Evolutionary conservation across 2,329 filamentous ascomycete species (phyloP).

Genomic region (Cladophialophora exuberans): DNA sequence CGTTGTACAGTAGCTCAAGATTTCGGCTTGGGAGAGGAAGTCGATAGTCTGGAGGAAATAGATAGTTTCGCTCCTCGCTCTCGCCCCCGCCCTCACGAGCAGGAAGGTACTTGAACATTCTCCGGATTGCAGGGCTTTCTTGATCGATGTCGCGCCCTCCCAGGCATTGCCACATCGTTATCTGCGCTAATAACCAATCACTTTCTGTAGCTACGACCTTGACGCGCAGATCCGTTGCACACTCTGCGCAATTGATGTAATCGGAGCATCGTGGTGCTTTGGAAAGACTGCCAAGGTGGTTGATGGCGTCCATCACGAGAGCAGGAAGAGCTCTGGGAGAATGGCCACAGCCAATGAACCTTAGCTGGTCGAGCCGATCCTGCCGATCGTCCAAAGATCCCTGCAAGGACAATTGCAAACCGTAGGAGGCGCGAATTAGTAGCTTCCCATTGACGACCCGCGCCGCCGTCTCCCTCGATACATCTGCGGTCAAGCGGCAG

Average conservation of each 20-base stretch:
- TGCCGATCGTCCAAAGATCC: neutral
- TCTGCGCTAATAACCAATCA: conserved; percentile 1
- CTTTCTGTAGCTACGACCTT: neutral
- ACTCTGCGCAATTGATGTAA: conserved; percentile 12
- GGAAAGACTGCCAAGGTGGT: neutral
- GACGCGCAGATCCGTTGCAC: conserved; percentile 15
- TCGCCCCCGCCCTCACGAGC: neutral
- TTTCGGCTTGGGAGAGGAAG: conserved; percentile 10
- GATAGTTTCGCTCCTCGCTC: too few relatives aligned
- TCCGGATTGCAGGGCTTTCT: conserved; percentile 1
- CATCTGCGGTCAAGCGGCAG: neutral
- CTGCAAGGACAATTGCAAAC: conserved; percentile 6
- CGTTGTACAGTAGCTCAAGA: conserved; percentile 15
- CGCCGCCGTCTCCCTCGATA: conserved; percentile 7
- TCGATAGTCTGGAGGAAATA: neutral
- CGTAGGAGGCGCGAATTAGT: conserved; percentile 5
- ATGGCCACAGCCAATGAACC: conserved; percentile 7
- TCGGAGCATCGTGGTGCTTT: conserved; percentile 5
- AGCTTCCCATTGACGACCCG: conserved; percentile 10
- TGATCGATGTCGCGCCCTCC: conserved; percentile 13
- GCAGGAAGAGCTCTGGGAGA: neutral
- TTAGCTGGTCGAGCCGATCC: neutral
- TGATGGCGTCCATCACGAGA: conserved; percentile 13
- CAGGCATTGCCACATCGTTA: conserved; percentile 14
- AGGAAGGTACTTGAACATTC: neutral